Base-by-base conservation (phyloP, 2,329 filamentous ascomycete species). In the Trichoderma sp. region DNA sequence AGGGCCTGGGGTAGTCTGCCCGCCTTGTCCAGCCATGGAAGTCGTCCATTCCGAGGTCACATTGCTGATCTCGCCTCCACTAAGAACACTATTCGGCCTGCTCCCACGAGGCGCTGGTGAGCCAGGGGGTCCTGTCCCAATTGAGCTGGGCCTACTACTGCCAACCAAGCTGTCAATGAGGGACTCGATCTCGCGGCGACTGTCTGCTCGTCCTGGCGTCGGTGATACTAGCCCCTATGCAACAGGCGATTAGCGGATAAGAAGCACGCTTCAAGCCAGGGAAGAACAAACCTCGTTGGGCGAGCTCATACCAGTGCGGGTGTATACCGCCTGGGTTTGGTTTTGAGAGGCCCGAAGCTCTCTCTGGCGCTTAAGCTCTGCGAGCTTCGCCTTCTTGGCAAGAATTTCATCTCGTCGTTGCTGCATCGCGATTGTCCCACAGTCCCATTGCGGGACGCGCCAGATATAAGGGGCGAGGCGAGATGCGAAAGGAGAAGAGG, bases 321-420 rank as follows among this genome's bases (percentile, higher is more conserved):
- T 89, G 72, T 87, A 87, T 70, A 86, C 88, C 75, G 92, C 89
- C 78, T 96, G 92, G 78, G 87, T 92, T 29, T 19, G 52, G 27
- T 55, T 55, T 16, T 55, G 52, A 35, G 61, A 43, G 72, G 92
- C 88, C 70, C 94, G 88, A 75, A 95, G 83, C 79, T 96, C 94
- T 75, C 96, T 89, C 83, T 97, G 94, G 72, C 92, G 89, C 84
- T 97, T 97, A 73, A 99, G 87, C 86, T 98, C 96, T 61, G 93
- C 94, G 76, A 99, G 93, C 85, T 96, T 97, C 72, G 94, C 95
- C 85, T 93, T 95, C 84, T 99, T 99, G 74, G 94, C 94, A 75
- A 96, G 85, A 75, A 99, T 97, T 85, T 99, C 96, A 85, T 97
- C 94, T 84, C 93, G 92, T 76, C 94, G 91, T 86, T 94, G 91